Evolutionary conservation across 495 filamentous ascomycete genomes (phyloP).

Genomic region (Friedmanniomyces simplex): DNA sequence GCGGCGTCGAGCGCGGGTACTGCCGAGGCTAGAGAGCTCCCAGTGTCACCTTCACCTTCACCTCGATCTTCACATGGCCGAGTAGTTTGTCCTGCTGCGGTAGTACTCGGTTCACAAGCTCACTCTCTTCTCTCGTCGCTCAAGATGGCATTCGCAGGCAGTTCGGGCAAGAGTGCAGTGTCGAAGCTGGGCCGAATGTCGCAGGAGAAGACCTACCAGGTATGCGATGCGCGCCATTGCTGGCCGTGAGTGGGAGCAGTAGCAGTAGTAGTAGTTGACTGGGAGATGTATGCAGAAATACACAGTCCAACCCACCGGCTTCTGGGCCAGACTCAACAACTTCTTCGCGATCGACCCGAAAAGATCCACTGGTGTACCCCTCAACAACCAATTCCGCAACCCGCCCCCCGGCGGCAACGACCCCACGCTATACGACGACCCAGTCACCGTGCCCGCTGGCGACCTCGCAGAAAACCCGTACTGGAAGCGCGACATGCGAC

Average conservation of each 20-base stretch:
- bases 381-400: constrained; percentile 87
- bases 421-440: constrained; percentile 73
- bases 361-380: constrained; percentile 80
- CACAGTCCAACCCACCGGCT: constrained; percentile 79
- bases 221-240: neutral
- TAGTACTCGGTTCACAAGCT: neutral
- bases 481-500: constrained; percentile 87
- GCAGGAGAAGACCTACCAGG: constrained; percentile 8
- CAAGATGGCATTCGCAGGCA: constrained; percentile 9
- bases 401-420: constrained; percentile 73
- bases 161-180: constrained; percentile 4
- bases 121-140: neutral
- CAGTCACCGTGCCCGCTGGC: constrained; percentile 79
- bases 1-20: too few species aligned
- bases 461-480: constrained; percentile 97
- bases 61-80: neutral
- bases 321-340: constrained; percentile 78
- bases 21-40: too few species aligned
- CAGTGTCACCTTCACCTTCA: neutral
- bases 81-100: neutral
- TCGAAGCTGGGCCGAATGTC: constrained; percentile 2
- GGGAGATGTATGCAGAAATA: constrained; percentile 60
- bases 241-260: neutral
- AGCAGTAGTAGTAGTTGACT: neutral
- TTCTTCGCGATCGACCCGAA: constrained; percentile 73